phyloP scores from a whole-genome alignment of 306 rosid species.

The Begonia fuchsioides region DNA sequence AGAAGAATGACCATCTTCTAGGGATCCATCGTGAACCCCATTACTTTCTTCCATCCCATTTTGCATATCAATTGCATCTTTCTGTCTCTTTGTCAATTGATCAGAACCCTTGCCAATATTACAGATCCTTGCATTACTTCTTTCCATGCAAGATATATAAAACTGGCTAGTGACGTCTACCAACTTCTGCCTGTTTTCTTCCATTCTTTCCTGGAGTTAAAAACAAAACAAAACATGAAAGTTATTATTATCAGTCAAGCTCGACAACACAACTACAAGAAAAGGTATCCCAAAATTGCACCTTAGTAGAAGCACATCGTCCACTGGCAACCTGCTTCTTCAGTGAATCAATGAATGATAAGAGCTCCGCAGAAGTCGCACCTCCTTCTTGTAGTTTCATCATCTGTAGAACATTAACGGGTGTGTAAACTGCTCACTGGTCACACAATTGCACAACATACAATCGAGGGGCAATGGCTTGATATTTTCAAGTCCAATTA shows the following conservation, averaged over 20 bases:
- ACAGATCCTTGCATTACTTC: constrained; percentile 18
- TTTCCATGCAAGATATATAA: constrained; percentile 41
- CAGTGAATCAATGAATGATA: constrained; percentile 46
- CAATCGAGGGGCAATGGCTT: background rate
- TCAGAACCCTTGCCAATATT: constrained; percentile 33
- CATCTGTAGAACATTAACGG: constrained; percentile 22
- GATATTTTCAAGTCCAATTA: background rate
- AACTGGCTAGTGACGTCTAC: constrained; percentile 41
- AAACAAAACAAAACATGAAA: constrained; percentile 2
- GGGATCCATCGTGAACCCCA: constrained; percentile 45
- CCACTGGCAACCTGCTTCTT: constrained; percentile 63
- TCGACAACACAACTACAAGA: constrained; percentile 8
- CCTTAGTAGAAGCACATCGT: constrained; percentile 51
- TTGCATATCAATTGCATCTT: constrained; percentile 78
- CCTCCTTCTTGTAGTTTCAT: constrained; percentile 18
- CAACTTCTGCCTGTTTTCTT: constrained; percentile 65
- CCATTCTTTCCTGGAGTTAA: constrained; percentile 58
- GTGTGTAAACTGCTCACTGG: constrained; percentile 2
- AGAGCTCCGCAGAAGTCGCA: constrained; percentile 36
- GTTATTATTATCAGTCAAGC: too few species aligned
- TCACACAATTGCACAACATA: background rate
- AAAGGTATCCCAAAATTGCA: constrained; percentile 11
- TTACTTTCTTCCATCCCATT: constrained; percentile 49
- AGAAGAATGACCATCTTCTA: constrained; percentile 61
- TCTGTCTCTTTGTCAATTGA: constrained; percentile 64